phyloP scores from a whole-genome alignment of 1,284 basidiomycete species.

The Melanopsichium pennsylvanicum region DNA sequence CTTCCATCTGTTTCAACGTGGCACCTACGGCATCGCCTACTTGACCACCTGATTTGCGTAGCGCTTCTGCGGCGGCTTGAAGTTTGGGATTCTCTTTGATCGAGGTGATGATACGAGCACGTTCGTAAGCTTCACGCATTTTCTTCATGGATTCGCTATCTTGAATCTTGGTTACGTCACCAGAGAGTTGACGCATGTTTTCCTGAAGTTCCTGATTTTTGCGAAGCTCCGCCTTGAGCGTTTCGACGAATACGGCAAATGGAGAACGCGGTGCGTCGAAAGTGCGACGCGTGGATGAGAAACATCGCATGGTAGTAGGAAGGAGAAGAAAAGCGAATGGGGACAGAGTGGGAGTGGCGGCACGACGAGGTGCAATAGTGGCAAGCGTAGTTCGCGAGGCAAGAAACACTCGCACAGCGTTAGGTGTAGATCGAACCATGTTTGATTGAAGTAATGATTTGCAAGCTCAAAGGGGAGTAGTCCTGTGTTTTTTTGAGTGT shows the following conservation, averaged over 20 bases:
- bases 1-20: slow-evolving; percentile 89
- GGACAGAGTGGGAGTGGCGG: background rate
- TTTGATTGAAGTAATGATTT: too few relatives aligned
- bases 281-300: slow-evolving; percentile 4
- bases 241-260: slow-evolving; percentile 94
- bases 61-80: slow-evolving; percentile 86
- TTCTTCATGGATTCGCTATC: slow-evolving; percentile 96
- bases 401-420: slow-evolving; percentile 12
- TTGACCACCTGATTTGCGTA: slow-evolving; percentile 86
- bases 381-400: slow-evolving; percentile 17
- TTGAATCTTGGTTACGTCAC: slow-evolving; percentile 95
- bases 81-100: slow-evolving; percentile 96
- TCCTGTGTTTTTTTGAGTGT: too few relatives aligned
- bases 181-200: slow-evolving; percentile 94
- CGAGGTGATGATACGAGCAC: slow-evolving; percentile 88
- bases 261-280: slow-evolving; percentile 71
- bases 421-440: slow-evolving; percentile 18
- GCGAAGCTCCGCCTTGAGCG: slow-evolving; percentile 86
- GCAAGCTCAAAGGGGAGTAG: too few relatives aligned
- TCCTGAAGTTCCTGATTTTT: slow-evolving; percentile 95
- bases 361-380: slow-evolving; percentile 14
- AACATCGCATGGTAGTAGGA: background rate
- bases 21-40: slow-evolving; percentile 92
- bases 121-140: slow-evolving; percentile 88
- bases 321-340: too few relatives aligned